phyloP scores from a whole-genome alignment of 75 land plant species.

The Selaginella moellendorffii region DNA sequence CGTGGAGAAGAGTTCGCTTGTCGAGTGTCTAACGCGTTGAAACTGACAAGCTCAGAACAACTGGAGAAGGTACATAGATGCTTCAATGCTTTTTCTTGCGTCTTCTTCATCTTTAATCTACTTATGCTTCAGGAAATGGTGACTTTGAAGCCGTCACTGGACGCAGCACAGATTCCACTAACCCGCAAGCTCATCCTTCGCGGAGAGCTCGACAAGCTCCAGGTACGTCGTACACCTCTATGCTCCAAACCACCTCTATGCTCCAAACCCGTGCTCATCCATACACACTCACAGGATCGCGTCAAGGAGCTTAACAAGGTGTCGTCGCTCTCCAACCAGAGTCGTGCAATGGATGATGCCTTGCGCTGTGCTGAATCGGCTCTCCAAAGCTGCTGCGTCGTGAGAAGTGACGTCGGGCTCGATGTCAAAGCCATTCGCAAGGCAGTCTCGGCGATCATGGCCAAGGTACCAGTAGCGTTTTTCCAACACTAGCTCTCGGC shows the following conservation, averaged over 20 bases:
- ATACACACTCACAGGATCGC: too few species aligned
- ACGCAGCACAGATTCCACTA: conserved; percentile 59
- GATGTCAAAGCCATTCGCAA: conserved; percentile 76
- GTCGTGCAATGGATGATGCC: conserved; percentile 50
- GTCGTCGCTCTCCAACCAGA: conserved; percentile 45
- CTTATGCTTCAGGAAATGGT: conserved; percentile 44
- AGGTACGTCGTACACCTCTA: conserved; percentile 27
- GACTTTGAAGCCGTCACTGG: conserved; percentile 45
- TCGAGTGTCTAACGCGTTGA: conserved; percentile 48
- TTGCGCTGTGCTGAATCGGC: conserved; percentile 42
- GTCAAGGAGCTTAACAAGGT: conserved; percentile 66
- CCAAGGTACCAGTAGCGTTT: conserved; percentile 41
- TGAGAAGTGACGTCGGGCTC: conserved; percentile 61
- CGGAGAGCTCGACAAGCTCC: conserved; percentile 35
- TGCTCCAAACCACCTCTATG: background rate
- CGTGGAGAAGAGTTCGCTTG: conserved; percentile 34
- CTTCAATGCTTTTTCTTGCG: background rate
- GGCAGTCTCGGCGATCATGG: conserved; percentile 51
- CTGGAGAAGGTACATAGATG: conserved; percentile 54
- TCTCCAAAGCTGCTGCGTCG: conserved; percentile 41
- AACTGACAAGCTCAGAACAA: conserved; percentile 31
- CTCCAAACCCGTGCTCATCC: too few species aligned
- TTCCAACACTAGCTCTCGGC: background rate
- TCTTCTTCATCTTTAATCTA: conserved; percentile 5
- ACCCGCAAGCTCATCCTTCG: conserved; percentile 62